phyloP scores from a whole-genome alignment of 2,329 filamentous ascomycete genomes.

The Metarhizium sp. region DNA sequence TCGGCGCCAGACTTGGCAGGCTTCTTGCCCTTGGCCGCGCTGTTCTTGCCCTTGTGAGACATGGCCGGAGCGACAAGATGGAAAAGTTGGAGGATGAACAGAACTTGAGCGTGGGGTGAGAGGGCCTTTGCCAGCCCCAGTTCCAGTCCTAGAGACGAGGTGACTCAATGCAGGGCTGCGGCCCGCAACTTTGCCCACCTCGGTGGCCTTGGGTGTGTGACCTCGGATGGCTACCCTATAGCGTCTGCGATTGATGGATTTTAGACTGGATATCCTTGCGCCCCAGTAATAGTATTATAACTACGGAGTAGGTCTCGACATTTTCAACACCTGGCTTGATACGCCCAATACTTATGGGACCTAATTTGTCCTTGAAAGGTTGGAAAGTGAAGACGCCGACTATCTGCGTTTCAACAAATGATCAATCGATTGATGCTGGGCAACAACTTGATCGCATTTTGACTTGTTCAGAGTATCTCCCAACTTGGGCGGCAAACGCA shows the following conservation, averaged over 20 bases:
- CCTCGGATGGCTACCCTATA: background rate
- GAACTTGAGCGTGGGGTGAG: background rate
- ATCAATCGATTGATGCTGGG: too few relatives aligned
- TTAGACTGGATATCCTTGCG: too few relatives aligned
- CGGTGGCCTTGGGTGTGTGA: background rate
- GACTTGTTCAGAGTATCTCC: too few relatives aligned
- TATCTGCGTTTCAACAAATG: too few relatives aligned
- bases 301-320: too few relatives aligned
- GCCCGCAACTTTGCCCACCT: background rate
- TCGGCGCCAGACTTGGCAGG: conserved; percentile 40
- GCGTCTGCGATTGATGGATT: background rate
- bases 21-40: conserved; percentile 42
- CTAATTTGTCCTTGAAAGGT: too few relatives aligned
- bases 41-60: conserved; percentile 36
- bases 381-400: too few relatives aligned
- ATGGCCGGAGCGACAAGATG: conserved; percentile 19
- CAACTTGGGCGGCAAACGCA: too few relatives aligned
- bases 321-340: too few relatives aligned
- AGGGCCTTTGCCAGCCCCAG: background rate
- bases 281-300: too few relatives aligned
- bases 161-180: conserved; percentile 1
- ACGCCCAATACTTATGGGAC: too few relatives aligned
- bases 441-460: too few relatives aligned
- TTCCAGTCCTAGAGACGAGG: background rate
- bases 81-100: conserved; percentile 8